A percentile compares a stretch with the other conserved stretches of the same genome.
These are phyloP conservation scores for Dacryopinax primogenitus DNA, from an alignment of 768 basidiomycete genomes.

Conservation along the genomic window DNA sequence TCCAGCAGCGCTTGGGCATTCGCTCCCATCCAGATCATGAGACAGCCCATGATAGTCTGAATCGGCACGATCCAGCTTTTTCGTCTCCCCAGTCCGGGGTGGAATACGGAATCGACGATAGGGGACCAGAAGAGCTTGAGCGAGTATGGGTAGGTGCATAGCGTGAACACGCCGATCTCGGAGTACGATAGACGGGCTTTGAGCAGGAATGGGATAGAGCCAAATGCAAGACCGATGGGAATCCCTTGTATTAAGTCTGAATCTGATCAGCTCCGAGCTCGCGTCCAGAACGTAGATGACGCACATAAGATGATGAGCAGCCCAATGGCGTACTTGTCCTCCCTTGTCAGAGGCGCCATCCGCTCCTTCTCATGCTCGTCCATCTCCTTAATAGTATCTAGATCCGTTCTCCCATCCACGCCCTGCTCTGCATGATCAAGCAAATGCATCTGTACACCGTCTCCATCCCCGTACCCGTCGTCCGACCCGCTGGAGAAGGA, in stretches of 20 bases:
- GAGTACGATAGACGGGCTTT: constrained; percentile 94
- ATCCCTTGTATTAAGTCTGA: constrained; percentile 60
- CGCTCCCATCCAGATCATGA: constrained; percentile 37
- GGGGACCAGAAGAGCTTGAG: constrained; percentile 96
- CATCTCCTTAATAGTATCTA: constrained; percentile 8
- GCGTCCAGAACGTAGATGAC: constrained; percentile 27
- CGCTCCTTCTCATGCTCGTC: constrained; percentile 16
- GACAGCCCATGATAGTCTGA: constrained; percentile 73
- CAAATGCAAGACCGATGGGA: constrained; percentile 88
- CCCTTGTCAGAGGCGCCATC: constrained; percentile 38
- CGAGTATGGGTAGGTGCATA: constrained; percentile 90
- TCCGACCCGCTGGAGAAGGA: constrained; percentile 5
- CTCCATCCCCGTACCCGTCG: constrained; percentile 9
- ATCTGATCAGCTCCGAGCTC: constrained; percentile 11
- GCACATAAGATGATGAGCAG: constrained; percentile 77
- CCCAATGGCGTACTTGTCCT: constrained; percentile 74
- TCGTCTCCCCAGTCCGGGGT: constrained; percentile 71
- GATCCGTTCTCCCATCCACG: not conserved
- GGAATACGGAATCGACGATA: constrained; percentile 84
- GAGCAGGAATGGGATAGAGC: constrained; percentile 91
- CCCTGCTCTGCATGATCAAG: constrained; percentile 10
- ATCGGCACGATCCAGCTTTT: constrained; percentile 99
- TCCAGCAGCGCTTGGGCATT: constrained; percentile 28
- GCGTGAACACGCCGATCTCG: constrained; percentile 84
- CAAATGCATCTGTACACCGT: constrained; percentile 13